Evolutionary conservation across 73 alveolate species (phyloP), one percentile per base, ranked within the genome.

Genomic region (Effrenium voratum): DNA sequence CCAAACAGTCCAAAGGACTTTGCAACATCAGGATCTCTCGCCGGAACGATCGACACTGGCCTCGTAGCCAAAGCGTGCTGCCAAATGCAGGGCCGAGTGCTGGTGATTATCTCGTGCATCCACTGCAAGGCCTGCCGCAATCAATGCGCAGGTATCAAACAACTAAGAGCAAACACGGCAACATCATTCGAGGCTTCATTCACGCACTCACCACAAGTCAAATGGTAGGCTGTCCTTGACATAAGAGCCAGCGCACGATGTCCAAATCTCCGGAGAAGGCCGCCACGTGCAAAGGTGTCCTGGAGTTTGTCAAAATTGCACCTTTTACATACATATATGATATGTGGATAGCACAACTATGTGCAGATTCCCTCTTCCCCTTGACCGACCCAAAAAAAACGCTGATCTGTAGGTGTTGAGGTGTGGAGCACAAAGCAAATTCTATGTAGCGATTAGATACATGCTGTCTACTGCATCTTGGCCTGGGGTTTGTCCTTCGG

Each of bases 21-120:
- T n/a, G n/a, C n/a, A n/a, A n/a, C n/a, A n/a, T n/a, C n/a, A n/a
- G n/a, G n/a, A n/a, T n/a, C n/a, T n/a, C n/a, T n/a, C n/a, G n/a
- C n/a, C n/a, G n/a, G n/a, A n/a, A n/a, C 75, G n/a, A 22, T 60
- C 34, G 75, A 22, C 77, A 19, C 63, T 8, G 38, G 50, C 95
- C 97, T 90, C 97, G 44, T 90, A 90, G 66, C 97, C 97, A 41
- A 68, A 90, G 28, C 87, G 97, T 76, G 97, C 97, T 4, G 97
- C 97, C 87, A 90, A 70, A 36, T 90, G 97, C 75, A 90, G 80
- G 32, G 97, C 77, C n/a, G 97, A 68, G 32, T 49, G 87, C 49
- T 76, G 82, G 44, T 59, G 97, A 50, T 24, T 49, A 80, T 90
- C 97, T 50, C 88, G 86, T n/a, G 38, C 83, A 50, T 90, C 97